These are phyloP conservation scores for Saturnispora diversa DNA, from an alignment of 805 yeast species.

Conservation along the genomic window DNA sequence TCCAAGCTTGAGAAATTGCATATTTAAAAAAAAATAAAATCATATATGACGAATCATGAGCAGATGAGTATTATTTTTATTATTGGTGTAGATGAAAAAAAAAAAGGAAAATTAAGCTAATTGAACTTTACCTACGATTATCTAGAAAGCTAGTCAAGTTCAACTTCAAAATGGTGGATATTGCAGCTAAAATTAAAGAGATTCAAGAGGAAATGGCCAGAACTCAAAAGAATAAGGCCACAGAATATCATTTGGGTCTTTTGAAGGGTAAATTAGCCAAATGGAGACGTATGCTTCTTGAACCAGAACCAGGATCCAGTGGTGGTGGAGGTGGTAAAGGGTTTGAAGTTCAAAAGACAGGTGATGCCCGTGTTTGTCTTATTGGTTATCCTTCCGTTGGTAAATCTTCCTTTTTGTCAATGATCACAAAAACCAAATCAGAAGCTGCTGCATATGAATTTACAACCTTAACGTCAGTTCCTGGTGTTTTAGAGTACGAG, in stretches of 20 bases:
- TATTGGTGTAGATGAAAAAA: no score
- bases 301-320: constrained; percentile 69
- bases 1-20: constrained; percentile 2
- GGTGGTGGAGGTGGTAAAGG: constrained; percentile 65
- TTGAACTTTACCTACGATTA: no score
- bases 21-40: no score
- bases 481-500: constrained; percentile 89
- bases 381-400: constrained; percentile 99
- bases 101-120: no score
- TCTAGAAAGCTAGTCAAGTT: no score
- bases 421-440: constrained; percentile 87
- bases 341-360: constrained; percentile 90
- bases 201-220: constrained; percentile 91
- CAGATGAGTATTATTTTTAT: no score
- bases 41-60: constrained; percentile 3
- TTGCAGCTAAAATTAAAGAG: constrained; percentile 67
- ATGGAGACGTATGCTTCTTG: constrained; percentile 82
- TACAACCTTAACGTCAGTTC: constrained; percentile 93
- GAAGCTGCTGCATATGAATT: constrained; percentile 94
- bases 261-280: constrained; percentile 92
- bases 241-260: constrained; percentile 93
- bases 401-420: constrained; percentile 81
- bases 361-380: constrained; percentile 91
- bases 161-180: constrained; percentile 25
- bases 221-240: constrained; percentile 95